Conservation (phyloP, 1,284 basidiomycete genomes). For the Cutaneotrichosporon cyanovorans region DNA sequence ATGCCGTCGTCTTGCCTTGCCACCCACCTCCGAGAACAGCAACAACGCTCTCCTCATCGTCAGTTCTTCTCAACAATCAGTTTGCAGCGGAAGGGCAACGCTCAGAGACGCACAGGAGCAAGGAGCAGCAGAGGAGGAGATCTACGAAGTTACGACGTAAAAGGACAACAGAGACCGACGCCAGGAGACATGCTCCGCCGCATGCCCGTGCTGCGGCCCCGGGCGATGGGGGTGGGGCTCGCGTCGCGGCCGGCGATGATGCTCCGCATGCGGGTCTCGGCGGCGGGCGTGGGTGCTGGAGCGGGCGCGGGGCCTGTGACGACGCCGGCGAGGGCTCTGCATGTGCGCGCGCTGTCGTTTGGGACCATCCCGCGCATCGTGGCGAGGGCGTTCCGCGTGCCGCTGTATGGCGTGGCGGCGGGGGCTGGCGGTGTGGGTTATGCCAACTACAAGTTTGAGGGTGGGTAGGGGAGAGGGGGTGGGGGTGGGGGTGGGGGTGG, state of each 20-base stretch:
- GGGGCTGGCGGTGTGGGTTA: slow-evolving; percentile 85
- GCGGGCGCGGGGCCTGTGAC: slow-evolving; percentile 7
- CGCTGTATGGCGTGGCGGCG: slow-evolving; percentile 72
- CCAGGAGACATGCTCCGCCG: slow-evolving; percentile 9
- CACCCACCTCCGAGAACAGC: slow-evolving; percentile 1
- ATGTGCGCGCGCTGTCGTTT: slow-evolving; percentile 71
- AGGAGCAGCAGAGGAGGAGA: no score
- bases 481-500: background rate
- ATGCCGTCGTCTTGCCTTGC: background rate
- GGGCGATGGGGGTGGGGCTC: slow-evolving; percentile 2
- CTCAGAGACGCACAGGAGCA: no score
- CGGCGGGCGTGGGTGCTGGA: no score
- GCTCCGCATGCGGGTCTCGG: background rate
- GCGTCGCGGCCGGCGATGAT: background rate
- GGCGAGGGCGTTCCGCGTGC: slow-evolving; percentile 72
- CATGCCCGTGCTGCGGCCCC: slow-evolving; percentile 12
- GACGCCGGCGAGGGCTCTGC: slow-evolving; percentile 33
- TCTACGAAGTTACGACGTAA: no score
- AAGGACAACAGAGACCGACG: background rate
- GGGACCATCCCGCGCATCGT: slow-evolving; percentile 73
- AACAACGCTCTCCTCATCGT: background rate
- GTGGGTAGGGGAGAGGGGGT: slow-evolving; percentile 47
- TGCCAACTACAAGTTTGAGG: slow-evolving; percentile 89
- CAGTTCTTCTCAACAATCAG: background rate
- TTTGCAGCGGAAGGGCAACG: no score